phyloP scores from a whole-genome alignment of 805 yeast species.

The Saccharomycopsis synnaedendra region DNA sequence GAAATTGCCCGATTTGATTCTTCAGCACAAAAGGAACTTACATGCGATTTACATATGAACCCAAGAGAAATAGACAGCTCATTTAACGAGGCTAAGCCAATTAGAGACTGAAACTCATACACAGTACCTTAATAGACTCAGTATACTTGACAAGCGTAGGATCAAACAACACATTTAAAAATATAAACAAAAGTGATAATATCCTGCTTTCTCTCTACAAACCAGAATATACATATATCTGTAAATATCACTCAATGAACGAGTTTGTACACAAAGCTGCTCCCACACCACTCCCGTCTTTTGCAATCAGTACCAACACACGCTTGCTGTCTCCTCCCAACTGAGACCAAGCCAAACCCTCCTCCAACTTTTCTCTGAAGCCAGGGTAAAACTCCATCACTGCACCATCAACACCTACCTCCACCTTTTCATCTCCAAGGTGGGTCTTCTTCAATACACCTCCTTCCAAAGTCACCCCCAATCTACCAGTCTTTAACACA shows the following conservation, averaged over 20 bases:
- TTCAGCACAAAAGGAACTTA: too few species aligned
- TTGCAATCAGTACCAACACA: slow-evolving; percentile 68
- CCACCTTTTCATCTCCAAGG: slow-evolving; percentile 57
- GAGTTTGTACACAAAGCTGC: slow-evolving; percentile 80
- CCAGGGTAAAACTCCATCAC: slow-evolving; percentile 92
- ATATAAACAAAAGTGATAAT: too few species aligned
- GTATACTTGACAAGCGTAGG: too few species aligned
- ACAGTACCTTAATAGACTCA: too few species aligned
- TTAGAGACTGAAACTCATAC: too few species aligned
- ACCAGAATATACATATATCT: too few species aligned
- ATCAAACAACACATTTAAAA: too few species aligned
- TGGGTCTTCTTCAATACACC: slow-evolving; percentile 28
- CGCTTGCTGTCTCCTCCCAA: slow-evolving; percentile 65
- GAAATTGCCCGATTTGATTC: too few species aligned
- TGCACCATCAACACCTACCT: slow-evolving; percentile 93
- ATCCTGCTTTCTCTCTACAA: too few species aligned
- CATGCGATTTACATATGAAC: too few species aligned
- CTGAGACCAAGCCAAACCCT: slow-evolving; percentile 59
- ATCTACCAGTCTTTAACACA: slow-evolving; percentile 51
- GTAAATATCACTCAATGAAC: background rate
- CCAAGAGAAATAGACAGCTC: too few species aligned
- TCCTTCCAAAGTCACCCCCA: slow-evolving; percentile 22
- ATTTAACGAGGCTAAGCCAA: too few species aligned
- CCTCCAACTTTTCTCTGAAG: slow-evolving; percentile 67
- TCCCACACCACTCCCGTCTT: slow-evolving; percentile 96